Percentiles rank a stretch among this genome's conserved stretches.
Evolutionary conservation across 1,284 basidiomycete genomes (phyloP).

Genomic region (Tilletia caries): DNA sequence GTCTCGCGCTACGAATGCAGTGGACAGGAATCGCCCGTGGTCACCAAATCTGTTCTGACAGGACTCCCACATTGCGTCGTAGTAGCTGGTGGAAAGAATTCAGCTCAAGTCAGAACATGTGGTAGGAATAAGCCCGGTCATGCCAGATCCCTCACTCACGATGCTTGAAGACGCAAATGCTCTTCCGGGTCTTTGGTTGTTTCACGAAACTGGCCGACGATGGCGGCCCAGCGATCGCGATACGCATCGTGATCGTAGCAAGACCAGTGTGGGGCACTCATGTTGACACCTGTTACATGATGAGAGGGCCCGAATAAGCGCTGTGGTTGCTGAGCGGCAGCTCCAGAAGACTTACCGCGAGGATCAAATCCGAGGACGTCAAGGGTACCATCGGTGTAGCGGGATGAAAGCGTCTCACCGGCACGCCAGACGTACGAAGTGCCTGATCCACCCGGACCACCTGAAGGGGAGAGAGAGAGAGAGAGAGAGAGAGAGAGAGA

Average conservation of each 20-base stretch:
- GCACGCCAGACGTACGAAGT: conserved; percentile 22
- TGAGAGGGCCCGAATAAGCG: neutral
- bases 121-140: neutral
- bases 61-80: conserved; percentile 22
- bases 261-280: conserved; percentile 12
- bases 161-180: neutral
- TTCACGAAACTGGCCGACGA: conserved; percentile 5
- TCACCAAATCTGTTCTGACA: conserved; percentile 24
- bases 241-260: conserved; percentile 31
- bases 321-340: neutral
- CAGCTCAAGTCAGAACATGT: neutral
- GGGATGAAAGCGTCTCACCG: neutral
- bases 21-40: conserved; percentile 21
- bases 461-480: no score
- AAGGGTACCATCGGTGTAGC: conserved; percentile 20
- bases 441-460: conserved; percentile 28
- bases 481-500: no score
- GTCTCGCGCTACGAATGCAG: conserved; percentile 28
- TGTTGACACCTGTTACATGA: conserved; percentile 15
- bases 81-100: neutral
- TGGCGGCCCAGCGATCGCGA: conserved; percentile 24
- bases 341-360: conserved; percentile 19
- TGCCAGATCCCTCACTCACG: neutral
- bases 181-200: neutral
- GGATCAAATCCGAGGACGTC: conserved; percentile 33